Base-by-base conservation (phyloP, 2,329 filamentous ascomycete species). In the Stagonosporopsis chrysanthemi region DNA sequence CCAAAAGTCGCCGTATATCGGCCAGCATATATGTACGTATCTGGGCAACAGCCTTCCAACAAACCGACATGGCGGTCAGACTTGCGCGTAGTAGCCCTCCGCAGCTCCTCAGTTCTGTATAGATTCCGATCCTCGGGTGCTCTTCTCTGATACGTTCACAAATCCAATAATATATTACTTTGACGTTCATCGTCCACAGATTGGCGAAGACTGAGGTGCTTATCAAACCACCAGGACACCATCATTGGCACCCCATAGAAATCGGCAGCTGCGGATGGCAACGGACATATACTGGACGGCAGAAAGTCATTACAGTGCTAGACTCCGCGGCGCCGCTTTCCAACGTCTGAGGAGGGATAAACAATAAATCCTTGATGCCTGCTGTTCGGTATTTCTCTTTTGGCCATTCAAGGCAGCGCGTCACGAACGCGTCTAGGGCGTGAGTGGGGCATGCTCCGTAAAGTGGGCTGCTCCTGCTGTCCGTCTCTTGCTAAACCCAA, bases 361-460 rank as follows among this genome's bases (percentile, higher is more conserved):
- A 12, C 9, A 11, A 39, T 11, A 12, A 22, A 12, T 11, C 11
- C 19, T 39, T 15, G 17, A 14, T 22, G 36, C 11, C n/a, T 39
- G 17, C 17, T 19, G 36, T 33, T 41, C 36, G 28, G 26, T n/a
- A 5, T 41, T 26, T 33, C 26, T 41, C 12, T n/a, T 42, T 42
- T 35, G 38, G 31, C 29, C 14, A 9, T 23, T 43, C 15, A 31
- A 14, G 33, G 47, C 31, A 43, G 29, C 43, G 48, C 43, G 43
- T 57, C 39, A 29, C 12, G 19, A 26, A 57, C 43, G 55, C 55
- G 55, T 49, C n/a, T 53, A 45, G 26, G 55, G 55, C 49, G 55
- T 48, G 33, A 50, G 49, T 53, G 45, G 56, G 55, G 43, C 56
- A 22, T 38, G 22, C 24, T 44, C 52, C 45, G 14, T 36, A 46